phyloP scores from a whole-genome alignment of 805 yeast genomes.

The Tetrapisispora phaffii region DNA sequence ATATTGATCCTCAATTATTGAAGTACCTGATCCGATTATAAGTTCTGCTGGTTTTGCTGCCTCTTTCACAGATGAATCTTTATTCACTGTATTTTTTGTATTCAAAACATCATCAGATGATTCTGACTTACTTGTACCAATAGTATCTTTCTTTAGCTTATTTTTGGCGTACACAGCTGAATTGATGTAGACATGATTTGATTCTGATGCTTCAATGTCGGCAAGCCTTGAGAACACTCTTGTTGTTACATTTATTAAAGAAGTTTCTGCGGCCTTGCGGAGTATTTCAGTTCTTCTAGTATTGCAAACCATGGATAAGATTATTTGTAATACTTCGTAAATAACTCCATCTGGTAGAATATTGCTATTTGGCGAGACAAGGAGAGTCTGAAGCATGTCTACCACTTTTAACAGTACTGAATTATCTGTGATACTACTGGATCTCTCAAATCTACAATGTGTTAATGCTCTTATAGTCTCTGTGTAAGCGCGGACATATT shows the following conservation, averaged over 20 bases:
- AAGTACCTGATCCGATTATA: neutral
- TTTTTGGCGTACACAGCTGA: constrained; percentile 16
- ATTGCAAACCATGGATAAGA: constrained; percentile 85
- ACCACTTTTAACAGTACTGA: constrained; percentile 79
- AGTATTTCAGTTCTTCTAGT: constrained; percentile 83
- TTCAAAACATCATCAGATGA: neutral
- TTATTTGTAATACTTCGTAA: constrained; percentile 83
- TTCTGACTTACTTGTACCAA: constrained; percentile 7
- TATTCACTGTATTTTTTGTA: neutral
- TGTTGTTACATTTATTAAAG: constrained; percentile 60
- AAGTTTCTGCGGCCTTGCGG: constrained; percentile 79
- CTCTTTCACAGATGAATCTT: neutral
- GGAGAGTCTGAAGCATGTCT: constrained; percentile 56
- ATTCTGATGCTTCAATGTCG: constrained; percentile 18
- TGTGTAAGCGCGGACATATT: constrained; percentile 50
- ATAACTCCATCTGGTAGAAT: constrained; percentile 72
- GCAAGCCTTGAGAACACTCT: constrained; percentile 55
- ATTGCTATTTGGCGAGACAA: constrained; percentile 54
- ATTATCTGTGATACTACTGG: constrained; percentile 87
- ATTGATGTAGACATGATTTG: constrained; percentile 11
- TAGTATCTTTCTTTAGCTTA: constrained; percentile 14
- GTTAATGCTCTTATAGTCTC: constrained; percentile 52
- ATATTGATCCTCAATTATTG: constrained; percentile 34
- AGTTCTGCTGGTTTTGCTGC: constrained; percentile 1
- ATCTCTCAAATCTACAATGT: constrained; percentile 91